Evolutionary conservation across 805 yeast genomes (phyloP).

Genomic region (Kuraishia hungarica): DNA sequence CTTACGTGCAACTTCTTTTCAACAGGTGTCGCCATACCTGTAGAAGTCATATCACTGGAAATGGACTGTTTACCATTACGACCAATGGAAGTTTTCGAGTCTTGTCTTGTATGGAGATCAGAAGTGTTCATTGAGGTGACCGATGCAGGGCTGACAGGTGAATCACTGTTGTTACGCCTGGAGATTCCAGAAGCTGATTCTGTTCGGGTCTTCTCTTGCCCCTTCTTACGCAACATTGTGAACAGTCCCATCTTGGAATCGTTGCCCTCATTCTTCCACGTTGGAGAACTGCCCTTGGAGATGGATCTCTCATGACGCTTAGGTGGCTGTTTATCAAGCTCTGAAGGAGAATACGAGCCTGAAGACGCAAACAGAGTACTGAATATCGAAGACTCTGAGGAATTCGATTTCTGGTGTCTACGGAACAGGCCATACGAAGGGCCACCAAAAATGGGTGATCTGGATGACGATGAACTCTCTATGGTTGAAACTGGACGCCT

Average conservation of each 20-base stretch:
- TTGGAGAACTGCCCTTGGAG: not conserved
- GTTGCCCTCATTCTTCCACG: not conserved
- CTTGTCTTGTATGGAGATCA: not conserved
- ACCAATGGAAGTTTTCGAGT: not conserved
- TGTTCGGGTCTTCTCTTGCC: not conserved
- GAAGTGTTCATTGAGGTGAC: not conserved
- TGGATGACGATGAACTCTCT: constrained; percentile 20
- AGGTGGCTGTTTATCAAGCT: not conserved
- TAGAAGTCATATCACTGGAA: not conserved
- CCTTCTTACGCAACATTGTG: not conserved
- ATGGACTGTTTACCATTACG: not conserved
- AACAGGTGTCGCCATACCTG: not conserved
- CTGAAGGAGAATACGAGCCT: not conserved
- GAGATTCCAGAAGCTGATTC: not conserved
- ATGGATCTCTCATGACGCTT: not conserved
- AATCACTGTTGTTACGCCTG: not conserved
- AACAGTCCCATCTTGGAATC: not conserved
- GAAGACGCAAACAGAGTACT: constrained; percentile 14
- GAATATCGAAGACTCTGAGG: constrained; percentile 44
- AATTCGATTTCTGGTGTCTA: constrained; percentile 55
- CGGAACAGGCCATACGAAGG: constrained; percentile 40
- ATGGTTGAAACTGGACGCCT: constrained; percentile 27
- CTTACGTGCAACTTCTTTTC: not conserved
- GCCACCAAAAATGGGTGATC: constrained; percentile 27
- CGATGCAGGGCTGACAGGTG: constrained; percentile 2